Percentiles rank a stretch among this genome's conserved stretches.
phyloP scores from a whole-genome alignment of 306 rosid species.

The Sophora flavescens region DNA sequence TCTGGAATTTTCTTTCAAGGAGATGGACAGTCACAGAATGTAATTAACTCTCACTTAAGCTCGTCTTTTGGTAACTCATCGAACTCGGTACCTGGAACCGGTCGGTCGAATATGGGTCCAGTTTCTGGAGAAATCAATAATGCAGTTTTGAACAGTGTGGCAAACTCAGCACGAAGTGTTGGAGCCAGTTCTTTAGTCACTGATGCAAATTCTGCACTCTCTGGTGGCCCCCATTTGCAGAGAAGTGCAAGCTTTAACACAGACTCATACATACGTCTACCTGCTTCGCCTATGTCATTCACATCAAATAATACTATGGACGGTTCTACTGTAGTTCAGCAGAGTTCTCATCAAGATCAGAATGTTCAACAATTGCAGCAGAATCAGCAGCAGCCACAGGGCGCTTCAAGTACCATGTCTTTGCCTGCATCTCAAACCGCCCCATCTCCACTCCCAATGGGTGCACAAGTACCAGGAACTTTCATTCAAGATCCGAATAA shows the following conservation, averaged over 20 bases:
- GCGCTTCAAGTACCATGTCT: slow-evolving; percentile 76
- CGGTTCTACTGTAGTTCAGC: slow-evolving; percentile 88
- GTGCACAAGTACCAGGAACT: slow-evolving; percentile 69
- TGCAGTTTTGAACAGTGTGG: slow-evolving; percentile 80
- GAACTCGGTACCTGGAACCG: slow-evolving; percentile 76
- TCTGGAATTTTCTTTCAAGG: slow-evolving; percentile 99
- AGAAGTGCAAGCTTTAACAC: slow-evolving; percentile 95
- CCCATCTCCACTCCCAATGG: slow-evolving; percentile 63
- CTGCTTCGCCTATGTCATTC: slow-evolving; percentile 95
- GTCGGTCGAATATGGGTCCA: slow-evolving; percentile 81
- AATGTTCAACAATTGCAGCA: slow-evolving; percentile 78
- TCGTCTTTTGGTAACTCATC: slow-evolving; percentile 86
- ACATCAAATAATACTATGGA: slow-evolving; percentile 97
- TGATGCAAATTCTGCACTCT: slow-evolving; percentile 94
- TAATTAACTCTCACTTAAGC: slow-evolving; percentile 87
- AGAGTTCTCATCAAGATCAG: slow-evolving; percentile 86
- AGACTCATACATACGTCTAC: slow-evolving; percentile 85
- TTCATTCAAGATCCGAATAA: slow-evolving; percentile 80
- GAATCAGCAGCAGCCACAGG: slow-evolving; percentile 70
- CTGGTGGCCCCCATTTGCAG: slow-evolving; percentile 96
- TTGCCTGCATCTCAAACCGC: slow-evolving; percentile 71
- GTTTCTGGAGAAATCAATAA: slow-evolving; percentile 91
- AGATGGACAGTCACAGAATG: slow-evolving; percentile 82
- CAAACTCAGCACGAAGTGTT: slow-evolving; percentile 91
- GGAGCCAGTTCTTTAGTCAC: slow-evolving; percentile 99